Percentiles rank a stretch among this genome's conserved stretches.
These are phyloP conservation scores for Asterophora parasitica DNA, from an alignment of 768 basidiomycete genomes.

Conservation along the genomic window DNA sequence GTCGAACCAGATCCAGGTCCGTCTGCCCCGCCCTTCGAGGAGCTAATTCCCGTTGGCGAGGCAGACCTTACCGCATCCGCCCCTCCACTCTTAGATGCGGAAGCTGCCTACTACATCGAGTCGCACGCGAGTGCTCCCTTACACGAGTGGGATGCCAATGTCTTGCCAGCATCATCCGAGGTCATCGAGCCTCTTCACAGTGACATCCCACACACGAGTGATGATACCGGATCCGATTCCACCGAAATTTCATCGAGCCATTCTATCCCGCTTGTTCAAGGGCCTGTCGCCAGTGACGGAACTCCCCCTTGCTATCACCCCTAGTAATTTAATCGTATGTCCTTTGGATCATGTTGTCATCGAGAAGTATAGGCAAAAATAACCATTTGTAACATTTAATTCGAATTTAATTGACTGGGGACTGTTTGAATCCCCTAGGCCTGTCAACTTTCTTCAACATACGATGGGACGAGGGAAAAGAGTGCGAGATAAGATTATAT, in stretches of 20 bases:
- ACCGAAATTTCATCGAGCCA: not conserved
- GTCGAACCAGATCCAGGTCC: conserved; percentile 34
- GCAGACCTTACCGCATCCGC: conserved; percentile 42
- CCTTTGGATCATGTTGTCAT: conserved; percentile 8
- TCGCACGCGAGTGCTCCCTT: conserved; percentile 10
- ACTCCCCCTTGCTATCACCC: conserved; percentile 18
- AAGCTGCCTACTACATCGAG: conserved; percentile 10
- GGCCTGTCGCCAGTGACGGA: conserved; percentile 19
- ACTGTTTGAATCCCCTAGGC: too few relatives aligned
- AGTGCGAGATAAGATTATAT: too few relatives aligned
- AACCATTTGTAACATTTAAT: not conserved
- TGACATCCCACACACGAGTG: conserved; percentile 7
- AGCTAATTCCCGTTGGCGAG: conserved; percentile 28
- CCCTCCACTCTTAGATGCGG: conserved; percentile 17
- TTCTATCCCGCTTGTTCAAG: conserved; percentile 10
- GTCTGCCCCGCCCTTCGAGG: conserved; percentile 43
- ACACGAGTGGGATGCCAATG: conserved; percentile 7
- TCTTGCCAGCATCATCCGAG: not conserved
- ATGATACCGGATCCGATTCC: not conserved
- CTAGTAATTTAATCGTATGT: conserved; percentile 11
- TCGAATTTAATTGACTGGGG: conserved; percentile 3
- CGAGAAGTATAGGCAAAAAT: not conserved
- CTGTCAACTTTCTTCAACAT: too few relatives aligned
- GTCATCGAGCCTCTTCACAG: not conserved
- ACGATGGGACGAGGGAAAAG: too few relatives aligned